Evolutionary conservation across 306 rosid genomes (phyloP), one percentile per base, ranked within the genome.

Genomic region (Prinsepia uniflora): DNA sequence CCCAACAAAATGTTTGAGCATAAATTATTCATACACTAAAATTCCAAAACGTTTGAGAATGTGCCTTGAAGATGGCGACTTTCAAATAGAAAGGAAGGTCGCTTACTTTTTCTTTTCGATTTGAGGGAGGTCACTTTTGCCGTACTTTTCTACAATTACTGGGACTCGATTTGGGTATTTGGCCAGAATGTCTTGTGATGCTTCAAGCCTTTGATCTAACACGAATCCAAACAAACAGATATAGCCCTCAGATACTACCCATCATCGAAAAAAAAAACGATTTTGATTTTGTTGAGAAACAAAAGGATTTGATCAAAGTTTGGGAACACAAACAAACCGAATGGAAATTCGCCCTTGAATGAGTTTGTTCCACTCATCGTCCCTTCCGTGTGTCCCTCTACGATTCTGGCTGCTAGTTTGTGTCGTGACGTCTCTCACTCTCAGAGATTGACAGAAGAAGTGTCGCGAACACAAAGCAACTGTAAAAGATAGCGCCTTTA

Each of bases 41-140:
- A 30, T 30, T 30, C 36, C 36, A 30, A 30, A 30, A 30, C 4
- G 36, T 30, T 30, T 30, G 36, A 30, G 36, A 30, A 1, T 30
- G 36, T 30, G 36, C 36, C 36, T 30, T 3, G 36, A 30, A 30
- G 36, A 3, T 30, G 36, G 36, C 36, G 4, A 30, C 36, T 30
- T 30, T 30, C 36, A 30, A 30, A 19, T 55, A 55, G 40, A 10
- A 57, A 15, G 7, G 36, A 30, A 13, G 30, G 19, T 41, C 36
- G 62, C 83, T 74, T 82, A 91, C 97, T 80, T 91, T 86, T 83
- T 91, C 88, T 89, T 91, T 69, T 87, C 96, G 88, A 89, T 69
- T 17, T 82, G 80, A 75, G 93, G 93, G 68, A 91, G 87, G 61
- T 78, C 72, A 58, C 88, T 77, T 70, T 83, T 84, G 0, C 82